Evolutionary conservation across 331 rosid species (phyloP), one percentile per base, ranked within the genome.

Genomic region (Stylosanthes scabra): DNA sequence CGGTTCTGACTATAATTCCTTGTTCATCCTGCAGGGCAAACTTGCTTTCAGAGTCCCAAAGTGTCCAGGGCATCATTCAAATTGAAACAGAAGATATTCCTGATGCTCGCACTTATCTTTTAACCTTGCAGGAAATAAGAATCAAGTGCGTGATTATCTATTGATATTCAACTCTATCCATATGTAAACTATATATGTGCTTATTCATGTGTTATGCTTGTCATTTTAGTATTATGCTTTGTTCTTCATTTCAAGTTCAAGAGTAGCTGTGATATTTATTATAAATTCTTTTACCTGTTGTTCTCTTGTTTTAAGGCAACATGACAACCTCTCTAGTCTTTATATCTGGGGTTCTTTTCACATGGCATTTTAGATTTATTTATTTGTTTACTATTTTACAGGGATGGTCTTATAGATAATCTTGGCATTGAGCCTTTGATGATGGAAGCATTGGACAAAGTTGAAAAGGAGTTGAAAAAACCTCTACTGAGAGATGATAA

Each of bases 401-500:
- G 99, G 97, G 82, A 88, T 60, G 93, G 96, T 78, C 76, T 95
- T 39, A 54, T 67, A 14, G 99, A 95, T 79, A 89, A 84, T 39
- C 87, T 81, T 58, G 99, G 97, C 78, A 97, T 89, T 5, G 97
- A 95, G 87, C 87, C 90, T 57, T 5, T 86, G 96, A 92, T 95
- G 99, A 59, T 92, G 31, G 93, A 86, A 55, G 97, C 99, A 37
- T 74, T 95, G 88, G 97, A 92, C 58, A 95, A 87, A 87, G 73
- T 95, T 60, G 99, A 95, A 85, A 90, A 91, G 57, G 88, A 91
- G 15, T 76, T 90, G 44, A 92, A 92, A 63, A 88, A 88, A 64
- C 96, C 99, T 70, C 89, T 95, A 69, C 11, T 91, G 92, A 90
- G 97, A 85, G 74, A 86, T 83, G 99, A 95, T 63, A 87, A 83